These are phyloP conservation scores for Phalaenopsis aphrodite DNA, from an alignment of 106 monocot genomes.

Conservation along the genomic window DNA sequence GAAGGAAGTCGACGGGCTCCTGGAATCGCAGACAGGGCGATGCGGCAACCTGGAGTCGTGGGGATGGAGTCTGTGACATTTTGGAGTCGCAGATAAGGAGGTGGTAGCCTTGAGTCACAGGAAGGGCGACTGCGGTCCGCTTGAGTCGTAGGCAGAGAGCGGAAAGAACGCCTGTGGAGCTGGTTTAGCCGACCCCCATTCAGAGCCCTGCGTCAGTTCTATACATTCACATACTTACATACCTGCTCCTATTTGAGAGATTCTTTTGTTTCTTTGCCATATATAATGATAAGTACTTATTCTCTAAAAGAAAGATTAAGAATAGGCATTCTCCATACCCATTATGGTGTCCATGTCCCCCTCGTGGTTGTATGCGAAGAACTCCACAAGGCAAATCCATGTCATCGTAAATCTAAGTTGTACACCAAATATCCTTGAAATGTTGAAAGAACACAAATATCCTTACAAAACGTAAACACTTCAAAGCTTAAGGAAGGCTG, in stretches of 20 bases:
- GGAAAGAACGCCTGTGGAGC: no score
- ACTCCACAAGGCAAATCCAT: constrained; percentile 92
- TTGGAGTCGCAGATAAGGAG: no score
- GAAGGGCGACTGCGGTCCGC: no score
- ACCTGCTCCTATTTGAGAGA: neutral
- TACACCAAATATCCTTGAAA: neutral
- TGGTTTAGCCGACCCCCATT: no score
- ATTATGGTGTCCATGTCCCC: constrained; percentile 86
- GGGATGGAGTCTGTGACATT: no score
- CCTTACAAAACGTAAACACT: neutral
- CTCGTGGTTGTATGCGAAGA: constrained; percentile 83
- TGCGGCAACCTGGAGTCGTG: no score
- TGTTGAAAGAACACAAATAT: neutral
- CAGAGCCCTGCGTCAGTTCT: neutral
- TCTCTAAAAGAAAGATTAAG: neutral
- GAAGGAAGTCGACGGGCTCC: no score
- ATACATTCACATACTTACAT: neutral
- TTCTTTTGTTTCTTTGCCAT: neutral
- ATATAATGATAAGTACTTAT: neutral
- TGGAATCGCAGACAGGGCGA: no score
- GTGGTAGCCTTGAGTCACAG: no score
- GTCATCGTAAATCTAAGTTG: constrained; percentile 79
- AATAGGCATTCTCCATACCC: constrained; percentile 39
- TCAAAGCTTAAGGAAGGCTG: neutral
- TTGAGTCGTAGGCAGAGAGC: no score